Conservation (phyloP, 305 asterid species). For the Solanum hybrid region DNA sequence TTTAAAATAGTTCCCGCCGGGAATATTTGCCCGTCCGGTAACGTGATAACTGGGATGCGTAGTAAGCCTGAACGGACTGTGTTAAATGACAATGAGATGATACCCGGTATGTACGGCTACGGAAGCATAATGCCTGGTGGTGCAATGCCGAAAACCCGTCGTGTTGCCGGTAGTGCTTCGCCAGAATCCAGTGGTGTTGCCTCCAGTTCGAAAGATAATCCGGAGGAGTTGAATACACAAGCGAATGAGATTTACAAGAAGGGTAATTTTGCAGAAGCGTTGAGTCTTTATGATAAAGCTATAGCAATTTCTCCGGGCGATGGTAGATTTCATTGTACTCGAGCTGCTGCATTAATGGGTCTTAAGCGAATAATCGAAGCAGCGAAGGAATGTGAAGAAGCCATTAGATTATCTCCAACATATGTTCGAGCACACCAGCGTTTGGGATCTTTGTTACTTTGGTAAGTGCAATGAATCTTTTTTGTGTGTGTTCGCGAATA, state of each 20-base stretch:
- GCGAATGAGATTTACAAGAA: conserved; percentile 61
- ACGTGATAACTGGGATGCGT: conserved; percentile 42
- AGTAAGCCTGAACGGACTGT: conserved; percentile 36
- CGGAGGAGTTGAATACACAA: conserved; percentile 64
- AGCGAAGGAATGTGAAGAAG: conserved; percentile 69
- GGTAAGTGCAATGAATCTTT: conserved; percentile 33
- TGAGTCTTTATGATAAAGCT: conserved; percentile 63
- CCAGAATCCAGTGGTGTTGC: conserved; percentile 5
- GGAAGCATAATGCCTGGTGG: conserved; percentile 85
- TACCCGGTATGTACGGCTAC: conserved; percentile 41
- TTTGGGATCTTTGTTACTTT: conserved; percentile 68
- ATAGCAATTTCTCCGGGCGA: conserved; percentile 52
- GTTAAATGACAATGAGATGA: not conserved
- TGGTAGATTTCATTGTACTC: conserved; percentile 59
- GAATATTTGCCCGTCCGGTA: too few species aligned
- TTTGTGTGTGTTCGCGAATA: not conserved
- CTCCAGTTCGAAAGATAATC: conserved; percentile 19
- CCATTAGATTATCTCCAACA: conserved; percentile 67
- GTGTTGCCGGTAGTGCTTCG: conserved; percentile 14
- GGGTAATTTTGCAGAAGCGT: conserved; percentile 57
- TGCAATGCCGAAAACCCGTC: conserved; percentile 26
- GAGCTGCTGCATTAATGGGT: conserved; percentile 70
- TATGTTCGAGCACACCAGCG: conserved; percentile 77
- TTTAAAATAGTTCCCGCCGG: too few species aligned
- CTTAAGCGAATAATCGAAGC: conserved; percentile 48